Conservation (phyloP, 345 rosid genomes). For the Noccaea caerulescens region DNA sequence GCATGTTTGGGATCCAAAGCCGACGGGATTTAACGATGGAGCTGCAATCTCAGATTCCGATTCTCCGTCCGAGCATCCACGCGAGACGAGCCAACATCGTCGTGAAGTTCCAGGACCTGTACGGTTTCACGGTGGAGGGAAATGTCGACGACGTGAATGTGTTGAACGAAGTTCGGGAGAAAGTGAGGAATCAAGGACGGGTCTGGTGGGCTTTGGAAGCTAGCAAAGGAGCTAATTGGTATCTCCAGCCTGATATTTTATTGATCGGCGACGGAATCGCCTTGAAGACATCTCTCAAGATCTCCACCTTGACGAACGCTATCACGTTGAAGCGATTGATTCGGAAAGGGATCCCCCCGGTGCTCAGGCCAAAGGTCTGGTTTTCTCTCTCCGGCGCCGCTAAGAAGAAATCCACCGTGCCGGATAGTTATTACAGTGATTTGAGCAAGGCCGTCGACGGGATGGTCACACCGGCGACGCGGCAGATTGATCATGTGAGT, state of each 20-base stretch:
- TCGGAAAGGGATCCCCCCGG: slow-evolving; percentile 98
- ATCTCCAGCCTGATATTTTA: slow-evolving; percentile 76
- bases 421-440: slow-evolving; percentile 91
- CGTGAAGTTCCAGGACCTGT: slow-evolving; percentile 93
- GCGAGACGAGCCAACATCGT: slow-evolving; percentile 86
- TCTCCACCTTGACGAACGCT: slow-evolving; percentile 78
- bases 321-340: slow-evolving; percentile 87
- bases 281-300: slow-evolving; percentile 80
- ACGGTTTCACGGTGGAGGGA: slow-evolving; percentile 94
- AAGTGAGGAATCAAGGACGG: slow-evolving; percentile 90
- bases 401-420: slow-evolving; percentile 98
- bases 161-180: slow-evolving; percentile 94
- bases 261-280: slow-evolving; percentile 71
- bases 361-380: slow-evolving; percentile 96
- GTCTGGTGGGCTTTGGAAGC: slow-evolving; percentile 99
- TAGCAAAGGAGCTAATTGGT: slow-evolving; percentile 99
- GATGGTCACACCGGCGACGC: slow-evolving; percentile 89
- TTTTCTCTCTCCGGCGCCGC: slow-evolving; percentile 98
- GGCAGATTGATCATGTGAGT: slow-evolving; percentile 99
- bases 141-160: slow-evolving; percentile 98
- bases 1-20: slow-evolving; percentile 71
- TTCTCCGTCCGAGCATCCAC: slow-evolving; percentile 96
- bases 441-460: slow-evolving; percentile 90
- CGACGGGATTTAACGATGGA: slow-evolving; percentile 71
- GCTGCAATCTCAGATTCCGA: slow-evolving; percentile 73